Base-by-base conservation (phyloP, 78 protist species). In the Tieghemostelium lacteum region DNA sequence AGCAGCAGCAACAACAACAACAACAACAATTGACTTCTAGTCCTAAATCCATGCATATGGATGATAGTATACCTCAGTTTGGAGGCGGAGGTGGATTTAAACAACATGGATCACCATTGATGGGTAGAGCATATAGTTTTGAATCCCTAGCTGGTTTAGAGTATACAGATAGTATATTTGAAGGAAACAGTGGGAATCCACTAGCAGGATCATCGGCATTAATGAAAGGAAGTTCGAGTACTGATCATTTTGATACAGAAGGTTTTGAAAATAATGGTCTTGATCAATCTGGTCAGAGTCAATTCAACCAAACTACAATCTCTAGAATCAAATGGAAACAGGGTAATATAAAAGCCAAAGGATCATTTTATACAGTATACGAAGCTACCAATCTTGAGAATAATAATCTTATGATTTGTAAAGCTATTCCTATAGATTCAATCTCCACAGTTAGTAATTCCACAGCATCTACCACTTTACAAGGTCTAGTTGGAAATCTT, bases 251-350 rank as follows among this genome's bases (percentile, higher is more conserved):
- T 8, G 72, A 64, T 6, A 64, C 36, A 37, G 22, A 19, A 19
- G 61, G 22, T 6, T 62, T 62, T 14, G 29, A 19, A 62, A 45
- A 45, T 10, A 45, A 45, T 10, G 52, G 10, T 45, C 6, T 6
- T 45, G 52, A 45, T 12, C 10, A 55, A 7, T 31, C 40, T 29
- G 60, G 33, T 62, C 40, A 36, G 12, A 20, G 20, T 12, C 31
- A 33, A n/a, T 37, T 37, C 20, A n/a, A n/a, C n/a, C n/a, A n/a
- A n/a, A n/a, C n/a, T n/a, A n/a, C n/a, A n/a, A n/a, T n/a, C n/a
- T 31, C 87, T 66, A 80, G 55, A 36, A 67, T 80, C 24, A 54
- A 37, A n/a, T 80, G 75, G 75, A 80, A 80, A 45, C 50, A 65
- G 31, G 88, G 88, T 19, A 36, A 17, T 26, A 29, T 37, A 10